A percentile compares a stretch with the other conserved stretches of the same genome.
Evolutionary conservation across 2,329 filamentous ascomycete species (phyloP).

Genomic region (Aspergillus novofumigatus): DNA sequence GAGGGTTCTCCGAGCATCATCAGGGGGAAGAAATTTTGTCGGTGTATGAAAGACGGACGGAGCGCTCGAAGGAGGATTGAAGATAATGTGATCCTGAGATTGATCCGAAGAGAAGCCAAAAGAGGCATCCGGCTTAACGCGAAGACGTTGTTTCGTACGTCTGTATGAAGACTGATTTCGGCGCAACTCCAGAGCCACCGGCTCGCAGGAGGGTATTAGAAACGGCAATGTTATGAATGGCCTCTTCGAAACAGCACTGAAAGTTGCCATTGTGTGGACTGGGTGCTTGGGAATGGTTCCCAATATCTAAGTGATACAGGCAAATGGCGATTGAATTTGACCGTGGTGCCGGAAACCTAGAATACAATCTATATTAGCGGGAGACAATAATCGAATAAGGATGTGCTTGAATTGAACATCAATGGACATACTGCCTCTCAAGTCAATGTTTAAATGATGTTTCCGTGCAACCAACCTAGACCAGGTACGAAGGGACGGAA

Average conservation of each 20-base stretch:
- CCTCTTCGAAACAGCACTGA: conserved; percentile 28
- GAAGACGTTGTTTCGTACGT: conserved; percentile 48
- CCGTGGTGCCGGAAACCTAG: neutral
- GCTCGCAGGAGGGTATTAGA: conserved; percentile 36
- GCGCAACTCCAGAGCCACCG: conserved; percentile 28
- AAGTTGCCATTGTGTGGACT: conserved; percentile 26
- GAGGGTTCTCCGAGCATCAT: conserved; percentile 52
- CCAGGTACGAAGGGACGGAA: neutral
- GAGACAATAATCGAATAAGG: neutral
- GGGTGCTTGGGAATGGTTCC: neutral
- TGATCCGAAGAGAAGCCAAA: conserved; percentile 39
- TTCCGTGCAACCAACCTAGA: neutral
- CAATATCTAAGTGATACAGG: neutral
- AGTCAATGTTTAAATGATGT: neutral
- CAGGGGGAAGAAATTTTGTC: conserved; percentile 58
- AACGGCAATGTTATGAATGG: conserved; percentile 36
- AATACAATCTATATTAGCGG: neutral
- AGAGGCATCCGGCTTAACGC: conserved; percentile 50
- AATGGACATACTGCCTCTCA: neutral
- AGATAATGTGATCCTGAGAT: conserved; percentile 54
- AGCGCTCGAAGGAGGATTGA: conserved; percentile 62
- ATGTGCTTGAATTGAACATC: neutral
- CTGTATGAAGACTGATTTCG: conserved; percentile 49
- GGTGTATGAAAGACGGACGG: conserved; percentile 63
- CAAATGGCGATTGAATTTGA: neutral